Base-by-base conservation (phyloP, 345 rosid species). In the Streptanthus diversifolius region DNA sequence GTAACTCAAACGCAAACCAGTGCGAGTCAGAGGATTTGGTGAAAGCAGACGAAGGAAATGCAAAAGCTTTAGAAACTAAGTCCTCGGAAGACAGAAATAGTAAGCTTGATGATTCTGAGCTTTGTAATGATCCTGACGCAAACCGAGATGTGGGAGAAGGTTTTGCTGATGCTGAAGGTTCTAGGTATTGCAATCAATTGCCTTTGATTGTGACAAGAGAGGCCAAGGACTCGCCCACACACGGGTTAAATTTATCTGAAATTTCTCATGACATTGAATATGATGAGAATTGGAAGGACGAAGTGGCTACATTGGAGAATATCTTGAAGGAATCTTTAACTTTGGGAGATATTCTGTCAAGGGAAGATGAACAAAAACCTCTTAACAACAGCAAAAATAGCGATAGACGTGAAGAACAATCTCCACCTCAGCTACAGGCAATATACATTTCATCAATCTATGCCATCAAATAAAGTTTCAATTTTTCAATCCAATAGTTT, bases 341-440 rank as follows among this genome's bases (percentile, higher is more conserved):
- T 25, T 81, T 86, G 44, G 82, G 80, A 74, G 85, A 82, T 54
- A 60, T 85, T 69, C 78, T 85, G 33, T 75, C 82, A 47, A 75
- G 63, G 56, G 69, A 66, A 65, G 44, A 41, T 52, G 41, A 77
- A 45, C 44, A 72, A 13, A 73, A 63, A 41, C 39, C 79, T 14
- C 30, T 32, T 27, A 14, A 62, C 69, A 37, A 41, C 36, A 43
- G 37, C 37, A 32, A 62, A 37, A 32, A 24, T 47, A 51, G 21
- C 19, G 48, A 61, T 75, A 76, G 65, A 53, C 60, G 8, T 32
- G 70, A 87, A 45, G 79, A 66, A 21, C 77, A 29, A 11, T 75
- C 81, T 59, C 63, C 27, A 29, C 7, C 55, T 68, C 73, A 32
- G 47, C 32, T 41, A 22, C 69, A 75, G 79, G 79, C 5, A 60